Base-by-base conservation (phyloP, 140 eudicot species). In the Flaveria floridana region DNA sequence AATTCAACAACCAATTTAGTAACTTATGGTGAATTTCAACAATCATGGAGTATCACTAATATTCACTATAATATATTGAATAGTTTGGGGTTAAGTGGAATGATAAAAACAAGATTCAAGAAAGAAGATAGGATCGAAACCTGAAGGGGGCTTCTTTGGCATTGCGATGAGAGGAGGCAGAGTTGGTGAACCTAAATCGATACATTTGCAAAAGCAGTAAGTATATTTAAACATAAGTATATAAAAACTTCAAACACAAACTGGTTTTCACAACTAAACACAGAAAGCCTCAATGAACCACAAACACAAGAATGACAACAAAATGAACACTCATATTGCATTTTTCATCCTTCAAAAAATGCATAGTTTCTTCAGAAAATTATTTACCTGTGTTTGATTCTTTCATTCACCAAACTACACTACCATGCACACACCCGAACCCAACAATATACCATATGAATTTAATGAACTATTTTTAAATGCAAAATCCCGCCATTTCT, bases 61-160 rank as follows among this genome's bases (percentile, higher is more conserved):
- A 34, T 34, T 5, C 7, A 0, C 7, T 5, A 34, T 34, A 6
- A 34, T 34, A 34, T 34, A 34, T 34, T 6, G 41, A 34, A 34
- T 6, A 6, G 41, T 34, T 34, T 34, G 41, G 41, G 41, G 1
- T 34, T 34, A 0, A 34, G 41, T 34, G 41, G 41, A 34, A 34
- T 6, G 41, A 34, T 34, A 34, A 34, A 34, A 34, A 34, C 41
- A 34, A 34, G 41, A 34, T 34, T 34, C 41, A 34, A 34, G 41
- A 34, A 34, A 34, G 41, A 34, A 5, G 1, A 34, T 19, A 56
- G 13, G 7, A 14, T 34, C 20, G 2, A 26, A 63, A 63, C 68
- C 68, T 63, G 68, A 26, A 28, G 68, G 68, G 46, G 68, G 68
- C 16, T 28, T 28, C 68, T 34, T 63, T 7, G 68, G 44, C 7